A percentile compares a stretch with the other conserved stretches of the same genome.
These are phyloP conservation scores for Pleomassaria siparia DNA, from an alignment of 2,329 filamentous ascomycete species.

Conservation along the genomic window DNA sequence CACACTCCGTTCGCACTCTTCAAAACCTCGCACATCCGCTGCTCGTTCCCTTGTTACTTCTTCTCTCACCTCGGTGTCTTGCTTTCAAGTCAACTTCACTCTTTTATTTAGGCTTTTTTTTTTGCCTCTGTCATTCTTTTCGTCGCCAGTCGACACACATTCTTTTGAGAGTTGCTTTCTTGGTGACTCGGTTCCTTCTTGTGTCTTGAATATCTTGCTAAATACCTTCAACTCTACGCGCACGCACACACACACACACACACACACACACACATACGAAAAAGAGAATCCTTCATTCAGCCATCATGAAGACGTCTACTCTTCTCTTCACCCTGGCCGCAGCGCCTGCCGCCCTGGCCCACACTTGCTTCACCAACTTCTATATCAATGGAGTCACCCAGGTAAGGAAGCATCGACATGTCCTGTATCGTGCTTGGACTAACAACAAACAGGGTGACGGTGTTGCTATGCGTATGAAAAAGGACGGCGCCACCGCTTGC, in stretches of 20 bases:
- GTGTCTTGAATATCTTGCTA: constrained; percentile 18
- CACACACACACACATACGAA: not conserved
- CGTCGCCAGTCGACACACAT: constrained; percentile 42
- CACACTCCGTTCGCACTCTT: constrained; percentile 15
- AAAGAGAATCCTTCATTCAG: not conserved
- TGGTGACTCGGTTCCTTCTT: constrained; percentile 34
- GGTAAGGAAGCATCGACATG: constrained; percentile 16
- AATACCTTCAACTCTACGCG: not conserved
- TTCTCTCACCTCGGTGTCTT: constrained; percentile 24
- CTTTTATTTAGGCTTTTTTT: constrained; percentile 32
- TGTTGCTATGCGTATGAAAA: constrained; percentile 69
- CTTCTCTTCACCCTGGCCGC: constrained; percentile 36
- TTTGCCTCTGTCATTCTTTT: constrained; percentile 36
- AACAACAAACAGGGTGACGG: constrained; percentile 62
- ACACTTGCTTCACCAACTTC: constrained; percentile 41
- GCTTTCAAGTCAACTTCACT: constrained; percentile 31
- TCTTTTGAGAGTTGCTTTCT: constrained; percentile 34
- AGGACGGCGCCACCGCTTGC: constrained; percentile 54
- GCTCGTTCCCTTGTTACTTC: constrained; percentile 8
- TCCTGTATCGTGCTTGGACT: constrained; percentile 6
- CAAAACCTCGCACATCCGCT: constrained; percentile 29
- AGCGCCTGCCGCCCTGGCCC: constrained; percentile 35
- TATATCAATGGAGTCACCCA: constrained; percentile 36
- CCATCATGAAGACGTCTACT: constrained; percentile 37
- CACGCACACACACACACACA: not conserved